phyloP scores from a whole-genome alignment of 345 rosid species.

The Ceriops decandra region DNA sequence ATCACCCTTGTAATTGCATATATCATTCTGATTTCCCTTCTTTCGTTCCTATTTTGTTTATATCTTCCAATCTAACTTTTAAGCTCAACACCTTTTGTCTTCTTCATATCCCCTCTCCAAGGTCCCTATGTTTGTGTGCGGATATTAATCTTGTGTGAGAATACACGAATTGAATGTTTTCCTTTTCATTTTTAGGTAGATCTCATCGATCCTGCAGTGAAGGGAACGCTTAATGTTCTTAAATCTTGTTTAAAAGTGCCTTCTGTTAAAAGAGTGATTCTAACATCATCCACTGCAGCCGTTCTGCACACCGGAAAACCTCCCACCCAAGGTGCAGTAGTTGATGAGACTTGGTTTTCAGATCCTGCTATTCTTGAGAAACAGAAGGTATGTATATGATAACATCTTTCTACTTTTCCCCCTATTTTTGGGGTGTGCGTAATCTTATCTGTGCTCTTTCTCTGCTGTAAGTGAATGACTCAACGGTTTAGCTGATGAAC shows the following conservation, averaged over 20 bases:
- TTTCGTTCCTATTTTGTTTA: too few relatives aligned
- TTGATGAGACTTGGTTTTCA: slow-evolving; percentile 18
- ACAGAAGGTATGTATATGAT: background rate
- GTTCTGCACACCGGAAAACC: background rate
- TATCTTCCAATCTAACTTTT: too few relatives aligned
- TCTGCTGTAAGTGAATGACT: too few relatives aligned
- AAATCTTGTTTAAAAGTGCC: slow-evolving; percentile 5
- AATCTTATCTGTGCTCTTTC: too few relatives aligned
- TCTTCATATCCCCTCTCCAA: too few relatives aligned
- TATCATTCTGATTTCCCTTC: too few relatives aligned
- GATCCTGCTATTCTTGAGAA: background rate
- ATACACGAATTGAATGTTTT: background rate
- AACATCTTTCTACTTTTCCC: background rate
- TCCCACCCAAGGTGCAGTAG: background rate
- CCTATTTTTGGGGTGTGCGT: background rate
- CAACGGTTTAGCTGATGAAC: too few relatives aligned
- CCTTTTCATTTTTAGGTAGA: background rate
- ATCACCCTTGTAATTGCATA: too few relatives aligned
- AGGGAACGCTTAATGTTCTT: slow-evolving; percentile 19
- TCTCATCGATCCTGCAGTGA: slow-evolving; percentile 13
- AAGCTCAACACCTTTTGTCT: too few relatives aligned
- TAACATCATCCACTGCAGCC: slow-evolving; percentile 14
- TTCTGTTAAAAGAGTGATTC: slow-evolving; percentile 11
- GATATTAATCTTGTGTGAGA: too few relatives aligned
- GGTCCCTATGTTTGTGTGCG: too few relatives aligned